Conservation (phyloP, 805 yeast species). For the Yarrowia bubula region DNA sequence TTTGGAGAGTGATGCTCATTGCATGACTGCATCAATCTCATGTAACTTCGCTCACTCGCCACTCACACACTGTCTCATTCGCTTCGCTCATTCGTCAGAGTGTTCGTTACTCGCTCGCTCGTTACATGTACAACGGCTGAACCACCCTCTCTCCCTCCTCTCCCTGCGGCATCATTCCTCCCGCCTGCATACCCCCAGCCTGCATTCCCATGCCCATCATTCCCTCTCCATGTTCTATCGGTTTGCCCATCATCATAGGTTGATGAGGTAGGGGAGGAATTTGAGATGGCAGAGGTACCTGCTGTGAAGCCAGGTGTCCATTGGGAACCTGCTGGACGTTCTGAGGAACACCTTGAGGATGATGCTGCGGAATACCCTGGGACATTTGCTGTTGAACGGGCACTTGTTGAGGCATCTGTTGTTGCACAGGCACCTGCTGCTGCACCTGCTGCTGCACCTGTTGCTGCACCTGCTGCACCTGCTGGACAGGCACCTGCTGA, state of each 20-base stretch:
- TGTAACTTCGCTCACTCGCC: not conserved
- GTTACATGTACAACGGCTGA: conserved; percentile 24
- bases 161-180: not conserved
- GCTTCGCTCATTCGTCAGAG: no score
- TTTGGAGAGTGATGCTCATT: no score
- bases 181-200: conserved; percentile 4
- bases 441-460: not conserved
- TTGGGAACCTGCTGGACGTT: not conserved
- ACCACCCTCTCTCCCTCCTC: not conserved
- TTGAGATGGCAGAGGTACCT: not conserved
- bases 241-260: conserved; percentile 12
- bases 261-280: not conserved
- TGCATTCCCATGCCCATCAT: conserved; percentile 24
- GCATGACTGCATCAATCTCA: no score
- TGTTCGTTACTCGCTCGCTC: not conserved
- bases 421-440: conserved; percentile 22
- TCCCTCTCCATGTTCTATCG: conserved; percentile 13
- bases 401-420: conserved; percentile 17
- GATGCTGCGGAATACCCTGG: not conserved
- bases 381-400: not conserved
- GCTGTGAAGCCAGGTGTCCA: not conserved
- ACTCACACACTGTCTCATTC: no score
- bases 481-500: conserved; percentile 13
- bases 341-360: not conserved
- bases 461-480: not conserved